A percentile compares a stretch with the other conserved stretches of the same genome.
phyloP scores from a whole-genome alignment of 179 eudicot genomes.

The Spinacia oleracea region DNA sequence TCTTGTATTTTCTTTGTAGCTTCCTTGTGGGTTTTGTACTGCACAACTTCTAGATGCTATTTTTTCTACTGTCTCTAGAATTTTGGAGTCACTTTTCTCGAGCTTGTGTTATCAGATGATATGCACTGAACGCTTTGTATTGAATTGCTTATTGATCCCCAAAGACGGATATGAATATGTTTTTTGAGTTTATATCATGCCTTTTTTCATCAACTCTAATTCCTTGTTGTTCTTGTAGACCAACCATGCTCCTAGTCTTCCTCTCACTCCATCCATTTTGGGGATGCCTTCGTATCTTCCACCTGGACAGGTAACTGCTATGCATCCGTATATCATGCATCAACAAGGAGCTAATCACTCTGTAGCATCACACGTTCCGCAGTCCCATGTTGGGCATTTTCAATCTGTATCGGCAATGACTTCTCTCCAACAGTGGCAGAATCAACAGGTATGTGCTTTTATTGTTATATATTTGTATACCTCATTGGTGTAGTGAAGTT shows the following conservation, averaged over 20 bases:
- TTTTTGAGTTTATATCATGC: neutral
- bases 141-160: neutral
- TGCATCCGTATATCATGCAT: conserved; percentile 86
- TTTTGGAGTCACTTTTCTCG: neutral
- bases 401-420: conserved; percentile 58
- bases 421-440: conserved; percentile 69
- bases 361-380: conserved; percentile 62
- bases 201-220: neutral
- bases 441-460: conserved; percentile 59
- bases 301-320: conserved; percentile 70
- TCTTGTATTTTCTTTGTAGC: neutral
- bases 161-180: neutral
- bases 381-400: conserved; percentile 63
- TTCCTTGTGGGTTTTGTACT: neutral
- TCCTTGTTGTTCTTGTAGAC: conserved; percentile 39
- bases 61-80: neutral
- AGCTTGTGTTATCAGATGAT: neutral
- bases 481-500: neutral
- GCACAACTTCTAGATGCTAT: neutral
- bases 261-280: conserved; percentile 62
- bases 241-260: conserved; percentile 58
- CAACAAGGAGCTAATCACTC: conserved; percentile 68
- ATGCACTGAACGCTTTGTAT: neutral
- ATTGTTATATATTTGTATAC: too few species aligned
- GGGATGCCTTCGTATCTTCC: conserved; percentile 78